phyloP scores from a whole-genome alignment of 768 basidiomycete genomes.

The Coprinopsis marcescibilis region DNA sequence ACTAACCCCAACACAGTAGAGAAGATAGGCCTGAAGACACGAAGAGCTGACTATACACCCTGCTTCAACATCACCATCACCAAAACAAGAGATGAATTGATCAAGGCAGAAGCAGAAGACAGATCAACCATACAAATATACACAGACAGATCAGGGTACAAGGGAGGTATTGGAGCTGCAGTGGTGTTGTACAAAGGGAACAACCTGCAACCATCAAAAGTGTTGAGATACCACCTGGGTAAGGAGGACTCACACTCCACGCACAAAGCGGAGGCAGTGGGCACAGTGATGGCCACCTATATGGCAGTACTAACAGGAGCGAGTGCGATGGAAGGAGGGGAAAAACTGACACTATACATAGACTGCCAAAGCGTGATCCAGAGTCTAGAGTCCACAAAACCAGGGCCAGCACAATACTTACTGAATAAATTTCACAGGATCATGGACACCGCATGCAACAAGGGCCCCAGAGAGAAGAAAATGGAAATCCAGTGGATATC shows the following conservation, averaged over 20 bases:
- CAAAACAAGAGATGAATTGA: slow-evolving; percentile 5
- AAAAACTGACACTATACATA: slow-evolving; percentile 11
- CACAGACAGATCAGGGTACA: slow-evolving; percentile 16
- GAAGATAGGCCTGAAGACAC: slow-evolving; percentile 10
- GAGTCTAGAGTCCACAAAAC: slow-evolving; percentile 2
- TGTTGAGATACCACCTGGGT: slow-evolving; percentile 14
- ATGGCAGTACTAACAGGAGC: slow-evolving; percentile 4
- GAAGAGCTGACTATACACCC: neutral
- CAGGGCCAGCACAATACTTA: slow-evolving; percentile 13
- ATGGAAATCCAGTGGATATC: slow-evolving; percentile 20
- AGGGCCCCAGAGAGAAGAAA: neutral
- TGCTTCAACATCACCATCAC: slow-evolving; percentile 1
- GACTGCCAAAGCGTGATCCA: slow-evolving; percentile 17
- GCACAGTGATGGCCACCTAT: slow-evolving; percentile 15
- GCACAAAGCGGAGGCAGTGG: slow-evolving; percentile 19
- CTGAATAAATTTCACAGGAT: neutral
- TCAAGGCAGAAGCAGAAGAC: neutral
- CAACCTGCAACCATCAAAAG: neutral
- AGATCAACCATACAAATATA: neutral
- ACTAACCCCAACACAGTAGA: slow-evolving; percentile 8
- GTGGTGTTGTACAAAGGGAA: slow-evolving; percentile 10
- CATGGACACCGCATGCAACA: neutral
- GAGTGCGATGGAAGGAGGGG: neutral
- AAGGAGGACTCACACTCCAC: slow-evolving; percentile 13
- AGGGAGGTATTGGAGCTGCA: slow-evolving; percentile 19